phyloP scores from a whole-genome alignment of 1,284 basidiomycete genomes.

The Cystobasidium pallidum region DNA sequence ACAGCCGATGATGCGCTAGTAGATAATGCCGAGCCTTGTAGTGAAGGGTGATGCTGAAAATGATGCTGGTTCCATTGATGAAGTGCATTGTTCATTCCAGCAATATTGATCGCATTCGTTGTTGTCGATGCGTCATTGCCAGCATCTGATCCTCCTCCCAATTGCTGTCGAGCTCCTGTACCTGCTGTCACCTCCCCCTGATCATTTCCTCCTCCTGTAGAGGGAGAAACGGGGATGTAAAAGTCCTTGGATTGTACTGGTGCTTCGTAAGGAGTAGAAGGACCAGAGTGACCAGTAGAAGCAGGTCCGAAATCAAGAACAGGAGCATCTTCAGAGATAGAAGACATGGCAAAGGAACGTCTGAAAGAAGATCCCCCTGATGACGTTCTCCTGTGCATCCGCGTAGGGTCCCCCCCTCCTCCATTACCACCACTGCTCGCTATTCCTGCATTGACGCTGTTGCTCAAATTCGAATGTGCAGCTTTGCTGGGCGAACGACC shows the following conservation, averaged over 20 bases:
- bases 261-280: background rate
- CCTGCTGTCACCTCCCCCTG: background rate
- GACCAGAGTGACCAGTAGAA: constrained; percentile 3
- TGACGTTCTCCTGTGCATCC: constrained; percentile 28
- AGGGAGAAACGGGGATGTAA: background rate
- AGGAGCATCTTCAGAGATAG: constrained; percentile 28
- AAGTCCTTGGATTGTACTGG: background rate
- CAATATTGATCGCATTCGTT: background rate
- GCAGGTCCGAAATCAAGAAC: constrained; percentile 21
- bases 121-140: background rate
- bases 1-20: background rate
- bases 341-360: constrained; percentile 37
- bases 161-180: background rate
- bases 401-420: no score
- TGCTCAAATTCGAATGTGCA: background rate
- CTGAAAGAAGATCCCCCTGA: constrained; percentile 34
- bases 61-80: background rate
- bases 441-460: background rate
- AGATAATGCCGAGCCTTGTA: constrained; percentile 3
- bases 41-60: background rate
- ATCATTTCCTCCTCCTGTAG: background rate
- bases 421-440: no score
- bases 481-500: constrained; percentile 3
- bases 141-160: background rate
- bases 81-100: background rate